A percentile compares a stretch with the other conserved stretches of the same genome.
Evolutionary conservation across 2,329 filamentous ascomycete genomes (phyloP).

Genomic region (Colletotrichum tofieldiae): DNA sequence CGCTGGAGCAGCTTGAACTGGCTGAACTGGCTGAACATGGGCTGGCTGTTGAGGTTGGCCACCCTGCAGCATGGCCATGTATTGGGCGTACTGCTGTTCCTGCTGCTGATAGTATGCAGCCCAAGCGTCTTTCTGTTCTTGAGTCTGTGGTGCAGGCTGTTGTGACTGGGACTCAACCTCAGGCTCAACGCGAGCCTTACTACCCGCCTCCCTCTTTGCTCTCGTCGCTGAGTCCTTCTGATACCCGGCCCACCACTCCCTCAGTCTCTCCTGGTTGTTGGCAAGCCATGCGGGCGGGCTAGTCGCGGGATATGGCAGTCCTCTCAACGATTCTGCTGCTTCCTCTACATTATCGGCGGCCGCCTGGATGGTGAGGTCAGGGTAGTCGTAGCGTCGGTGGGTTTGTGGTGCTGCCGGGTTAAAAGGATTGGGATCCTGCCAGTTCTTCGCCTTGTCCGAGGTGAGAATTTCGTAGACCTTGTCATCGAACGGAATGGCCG

Average conservation of each 20-base stretch:
- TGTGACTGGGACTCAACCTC: conserved; percentile 51
- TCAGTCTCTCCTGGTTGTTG: conserved; percentile 61
- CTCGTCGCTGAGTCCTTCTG: conserved; percentile 57
- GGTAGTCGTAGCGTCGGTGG: conserved; percentile 56
- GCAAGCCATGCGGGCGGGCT: conserved; percentile 69
- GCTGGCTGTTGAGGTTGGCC: conserved; percentile 48
- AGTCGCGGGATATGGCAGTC: conserved; percentile 64
- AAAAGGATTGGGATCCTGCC: conserved; percentile 58
- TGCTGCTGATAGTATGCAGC: conserved; percentile 49
- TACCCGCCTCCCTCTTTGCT: conserved; percentile 58
- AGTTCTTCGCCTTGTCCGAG: conserved; percentile 61
- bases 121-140: conserved; percentile 48
- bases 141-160: conserved; percentile 43
- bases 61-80: conserved; percentile 60
- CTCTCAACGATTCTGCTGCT: conserved; percentile 58
- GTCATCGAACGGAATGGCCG: conserved; percentile 55
- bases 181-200: conserved; percentile 51
- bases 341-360: conserved; percentile 62
- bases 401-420: conserved; percentile 50
- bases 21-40: conserved; percentile 11
- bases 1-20: conserved; percentile 39
- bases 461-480: conserved; percentile 60
- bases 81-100: conserved; percentile 55
- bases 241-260: conserved; percentile 69
- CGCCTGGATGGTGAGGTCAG: conserved; percentile 59